Conservation (phyloP, 1,284 basidiomycete species). For the Ustilago esculenta region DNA sequence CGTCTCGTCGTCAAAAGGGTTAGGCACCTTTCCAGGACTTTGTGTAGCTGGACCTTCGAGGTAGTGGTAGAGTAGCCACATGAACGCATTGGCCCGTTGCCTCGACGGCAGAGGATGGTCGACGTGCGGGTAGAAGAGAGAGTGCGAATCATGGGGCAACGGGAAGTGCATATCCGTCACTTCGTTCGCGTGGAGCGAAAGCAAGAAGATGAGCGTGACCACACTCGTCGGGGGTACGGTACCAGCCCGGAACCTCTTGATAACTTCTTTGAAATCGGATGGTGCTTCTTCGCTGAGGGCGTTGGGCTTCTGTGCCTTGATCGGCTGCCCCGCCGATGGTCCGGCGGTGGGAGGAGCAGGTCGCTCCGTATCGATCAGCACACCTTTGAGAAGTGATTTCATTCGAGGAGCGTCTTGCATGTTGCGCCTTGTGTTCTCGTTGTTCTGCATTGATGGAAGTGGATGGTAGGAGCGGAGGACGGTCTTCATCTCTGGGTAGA, state of each 20-base stretch:
- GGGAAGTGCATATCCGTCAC: constrained; percentile 59
- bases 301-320: constrained; percentile 37
- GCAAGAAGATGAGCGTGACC: constrained; percentile 62
- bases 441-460: constrained; percentile 79
- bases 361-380: constrained; percentile 77
- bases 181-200: constrained; percentile 54
- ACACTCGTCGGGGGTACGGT: constrained; percentile 57
- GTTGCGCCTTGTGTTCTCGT: constrained; percentile 74
- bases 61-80: constrained; percentile 65
- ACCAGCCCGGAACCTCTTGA: constrained; percentile 48
- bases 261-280: constrained; percentile 54
- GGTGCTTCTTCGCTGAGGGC: constrained; percentile 58
- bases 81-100: constrained; percentile 58
- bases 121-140: constrained; percentile 63
- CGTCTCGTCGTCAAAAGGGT: constrained; percentile 61
- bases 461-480: constrained; percentile 83
- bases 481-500: constrained; percentile 79
- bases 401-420: constrained; percentile 84
- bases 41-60: constrained; percentile 57
- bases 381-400: constrained; percentile 79
- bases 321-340: constrained; percentile 43
- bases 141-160: constrained; percentile 55
- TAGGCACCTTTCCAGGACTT: constrained; percentile 50
- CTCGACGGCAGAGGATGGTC: constrained; percentile 52
- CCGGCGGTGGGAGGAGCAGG: constrained; percentile 56